Conservation (phyloP, 495 filamentous ascomycete genomes). For the Hypoxylon subgilvum region DNA sequence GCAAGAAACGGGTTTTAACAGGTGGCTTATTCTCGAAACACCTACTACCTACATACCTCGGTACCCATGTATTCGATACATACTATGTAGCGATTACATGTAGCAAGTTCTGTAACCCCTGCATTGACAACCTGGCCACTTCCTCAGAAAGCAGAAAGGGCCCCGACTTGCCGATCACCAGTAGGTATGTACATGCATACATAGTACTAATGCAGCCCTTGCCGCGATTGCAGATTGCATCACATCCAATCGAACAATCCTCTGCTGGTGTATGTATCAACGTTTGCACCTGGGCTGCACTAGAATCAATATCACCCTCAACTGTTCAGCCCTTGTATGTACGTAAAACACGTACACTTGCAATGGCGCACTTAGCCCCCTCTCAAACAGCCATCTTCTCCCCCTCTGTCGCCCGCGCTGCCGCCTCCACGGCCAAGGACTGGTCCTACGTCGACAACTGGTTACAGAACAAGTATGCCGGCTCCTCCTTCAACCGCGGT, state of each 20-base stretch:
- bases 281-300: too few species aligned
- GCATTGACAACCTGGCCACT: constrained; percentile 37
- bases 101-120: constrained; percentile 25
- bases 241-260: too few species aligned
- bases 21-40: constrained; percentile 31
- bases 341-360: background rate
- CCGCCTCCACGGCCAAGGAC: constrained; percentile 73
- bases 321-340: background rate
- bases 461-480: constrained; percentile 68
- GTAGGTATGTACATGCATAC: too few species aligned
- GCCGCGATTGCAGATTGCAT: too few species aligned
- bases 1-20: constrained; percentile 28
- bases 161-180: constrained; percentile 5
- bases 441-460: constrained; percentile 88
- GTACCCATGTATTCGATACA: too few species aligned
- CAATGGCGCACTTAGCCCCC: constrained; percentile 62
- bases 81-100: background rate
- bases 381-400: constrained; percentile 67
- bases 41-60: too few species aligned
- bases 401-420: constrained; percentile 69
- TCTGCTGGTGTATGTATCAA: too few species aligned
- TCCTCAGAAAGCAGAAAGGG: constrained; percentile 27
- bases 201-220: too few species aligned
- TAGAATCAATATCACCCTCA: too few species aligned
- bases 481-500: constrained; percentile 47